Percentiles rank a stretch among this genome's conserved stretches.
These are phyloP conservation scores for Stagonosporopsis tanaceti DNA, from an alignment of 2,329 filamentous ascomycete species.

Conservation along the genomic window DNA sequence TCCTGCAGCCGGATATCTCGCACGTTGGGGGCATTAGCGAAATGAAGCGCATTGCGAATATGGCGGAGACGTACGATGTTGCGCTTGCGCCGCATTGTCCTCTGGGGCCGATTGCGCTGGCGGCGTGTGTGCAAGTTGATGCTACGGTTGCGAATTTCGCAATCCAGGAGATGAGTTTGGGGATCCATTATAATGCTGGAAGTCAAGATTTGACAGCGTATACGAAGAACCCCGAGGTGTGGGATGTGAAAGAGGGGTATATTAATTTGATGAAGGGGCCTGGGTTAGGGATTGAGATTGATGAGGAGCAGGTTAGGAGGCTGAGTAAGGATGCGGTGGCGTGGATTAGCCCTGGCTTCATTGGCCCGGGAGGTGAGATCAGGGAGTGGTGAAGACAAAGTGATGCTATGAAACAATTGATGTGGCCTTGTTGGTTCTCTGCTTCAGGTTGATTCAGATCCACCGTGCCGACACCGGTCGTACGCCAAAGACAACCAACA, in stretches of 20 bases:
- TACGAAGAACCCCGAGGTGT: constrained; percentile 69
- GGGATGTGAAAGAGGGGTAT: constrained; percentile 72
- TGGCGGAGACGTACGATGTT: constrained; percentile 78
- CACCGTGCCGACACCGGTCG: too few relatives aligned
- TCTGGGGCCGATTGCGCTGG: constrained; percentile 75
- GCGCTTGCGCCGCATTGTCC: constrained; percentile 78
- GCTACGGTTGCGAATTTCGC: constrained; percentile 67
- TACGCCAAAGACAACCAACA: background rate
- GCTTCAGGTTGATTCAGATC: too few relatives aligned
- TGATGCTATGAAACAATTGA: background rate
- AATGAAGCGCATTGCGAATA: constrained; percentile 71
- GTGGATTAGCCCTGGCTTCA: constrained; percentile 73
- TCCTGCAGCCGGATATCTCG: constrained; percentile 76
- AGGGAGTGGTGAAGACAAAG: constrained; percentile 67
- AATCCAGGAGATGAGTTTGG: constrained; percentile 80
- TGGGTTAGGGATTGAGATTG: constrained; percentile 72
- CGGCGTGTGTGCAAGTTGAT: constrained; percentile 74
- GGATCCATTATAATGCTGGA: constrained; percentile 76
- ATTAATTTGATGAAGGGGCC: constrained; percentile 67
- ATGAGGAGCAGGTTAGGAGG: constrained; percentile 72
- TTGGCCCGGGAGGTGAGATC: constrained; percentile 71
- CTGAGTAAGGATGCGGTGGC: constrained; percentile 66
- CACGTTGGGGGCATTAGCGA: constrained; percentile 79
- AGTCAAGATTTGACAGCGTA: constrained; percentile 63
- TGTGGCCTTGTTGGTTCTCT: too few relatives aligned